These are phyloP conservation scores for Fusarium hostae DNA, from an alignment of 2,329 filamentous ascomycete species.

Conservation along the genomic window DNA sequence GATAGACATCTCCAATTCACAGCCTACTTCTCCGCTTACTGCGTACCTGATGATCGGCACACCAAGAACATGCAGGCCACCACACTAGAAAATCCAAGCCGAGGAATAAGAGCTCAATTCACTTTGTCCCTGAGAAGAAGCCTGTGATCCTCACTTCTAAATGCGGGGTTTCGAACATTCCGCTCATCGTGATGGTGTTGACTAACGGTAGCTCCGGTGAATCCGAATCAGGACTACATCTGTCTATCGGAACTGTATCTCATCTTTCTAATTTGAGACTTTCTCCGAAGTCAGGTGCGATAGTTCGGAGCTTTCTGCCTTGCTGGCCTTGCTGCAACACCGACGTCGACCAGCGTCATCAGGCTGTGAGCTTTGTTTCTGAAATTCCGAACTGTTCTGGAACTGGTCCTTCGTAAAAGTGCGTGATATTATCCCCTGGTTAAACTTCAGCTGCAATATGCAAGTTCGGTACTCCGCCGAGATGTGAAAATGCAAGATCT, in stretches of 20 bases:
- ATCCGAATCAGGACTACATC: conserved; percentile 10
- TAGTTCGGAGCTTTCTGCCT: neutral
- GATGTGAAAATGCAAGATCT: conserved; percentile 8
- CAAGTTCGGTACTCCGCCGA: conserved; percentile 16
- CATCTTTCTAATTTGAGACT: conserved; percentile 23
- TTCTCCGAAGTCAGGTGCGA: conserved; percentile 24
- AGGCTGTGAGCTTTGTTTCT: neutral
- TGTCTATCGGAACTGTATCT: conserved; percentile 10
- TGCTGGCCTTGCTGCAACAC: conserved; percentile 3
- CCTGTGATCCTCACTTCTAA: conserved; percentile 32
- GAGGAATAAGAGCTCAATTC: conserved; percentile 28
- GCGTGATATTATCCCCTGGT: conserved; percentile 1
- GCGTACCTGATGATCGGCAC: conserved; percentile 38
- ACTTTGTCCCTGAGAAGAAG: conserved; percentile 17
- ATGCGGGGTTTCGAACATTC: conserved; percentile 20
- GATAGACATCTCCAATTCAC: neutral
- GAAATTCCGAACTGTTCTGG: neutral
- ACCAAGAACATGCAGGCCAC: conserved; percentile 29
- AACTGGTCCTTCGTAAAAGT: conserved; percentile 12
- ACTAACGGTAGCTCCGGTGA: conserved; percentile 18
- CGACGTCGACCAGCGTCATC: conserved; percentile 15
- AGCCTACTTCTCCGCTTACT: conserved; percentile 3
- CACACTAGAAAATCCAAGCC: conserved; percentile 26
- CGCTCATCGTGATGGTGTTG: conserved; percentile 30
- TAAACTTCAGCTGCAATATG: conserved; percentile 9